A percentile compares a stretch with the other conserved stretches of the same genome.
Evolutionary conservation across 2,329 filamentous ascomycete species (phyloP).

Genomic region (Madurella fahalii): DNA sequence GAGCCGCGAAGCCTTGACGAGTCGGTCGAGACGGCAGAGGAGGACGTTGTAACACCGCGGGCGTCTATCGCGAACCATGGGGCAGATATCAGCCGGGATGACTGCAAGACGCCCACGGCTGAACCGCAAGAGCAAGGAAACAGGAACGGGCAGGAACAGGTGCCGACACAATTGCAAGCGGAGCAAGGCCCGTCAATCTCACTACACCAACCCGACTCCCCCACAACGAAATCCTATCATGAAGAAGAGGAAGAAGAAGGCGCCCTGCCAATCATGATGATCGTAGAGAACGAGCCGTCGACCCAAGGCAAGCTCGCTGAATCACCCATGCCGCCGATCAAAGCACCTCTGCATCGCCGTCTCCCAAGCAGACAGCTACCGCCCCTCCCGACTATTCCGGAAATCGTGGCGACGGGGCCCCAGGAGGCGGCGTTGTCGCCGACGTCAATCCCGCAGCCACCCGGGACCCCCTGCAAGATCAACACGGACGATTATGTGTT

Average conservation of each 20-base stretch:
- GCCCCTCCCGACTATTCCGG: slow-evolving; percentile 41
- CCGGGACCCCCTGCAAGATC: slow-evolving; percentile 5
- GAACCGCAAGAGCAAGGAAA: background rate
- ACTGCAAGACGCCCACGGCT: slow-evolving; percentile 15
- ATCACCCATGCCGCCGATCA: slow-evolving; percentile 9
- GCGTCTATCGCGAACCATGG: slow-evolving; percentile 20
- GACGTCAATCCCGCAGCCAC: slow-evolving; percentile 8
- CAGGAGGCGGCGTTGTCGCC: slow-evolving; percentile 19
- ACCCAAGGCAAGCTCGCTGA: background rate
- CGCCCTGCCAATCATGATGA: slow-evolving; percentile 18
- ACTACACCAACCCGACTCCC: slow-evolving; percentile 14
- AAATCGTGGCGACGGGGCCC: slow-evolving; percentile 32
- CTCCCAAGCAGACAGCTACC: slow-evolving; percentile 22
- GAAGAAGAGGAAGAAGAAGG: slow-evolving; percentile 15
- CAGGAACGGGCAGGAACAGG: background rate
- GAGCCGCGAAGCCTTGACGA: slow-evolving; percentile 50
- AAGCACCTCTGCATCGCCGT: slow-evolving; percentile 18
- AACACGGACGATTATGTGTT: slow-evolving; percentile 43
- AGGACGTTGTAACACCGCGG: slow-evolving; percentile 31
- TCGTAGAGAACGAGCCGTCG: slow-evolving; percentile 8
- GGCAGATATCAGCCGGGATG: slow-evolving; percentile 9
- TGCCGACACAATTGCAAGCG: background rate
- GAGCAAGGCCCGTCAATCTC: slow-evolving; percentile 1
- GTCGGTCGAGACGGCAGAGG: slow-evolving; percentile 37
- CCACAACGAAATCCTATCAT: slow-evolving; percentile 10